phyloP scores from a whole-genome alignment of 2,329 filamentous ascomycete species.

The Coniella lustricola region DNA sequence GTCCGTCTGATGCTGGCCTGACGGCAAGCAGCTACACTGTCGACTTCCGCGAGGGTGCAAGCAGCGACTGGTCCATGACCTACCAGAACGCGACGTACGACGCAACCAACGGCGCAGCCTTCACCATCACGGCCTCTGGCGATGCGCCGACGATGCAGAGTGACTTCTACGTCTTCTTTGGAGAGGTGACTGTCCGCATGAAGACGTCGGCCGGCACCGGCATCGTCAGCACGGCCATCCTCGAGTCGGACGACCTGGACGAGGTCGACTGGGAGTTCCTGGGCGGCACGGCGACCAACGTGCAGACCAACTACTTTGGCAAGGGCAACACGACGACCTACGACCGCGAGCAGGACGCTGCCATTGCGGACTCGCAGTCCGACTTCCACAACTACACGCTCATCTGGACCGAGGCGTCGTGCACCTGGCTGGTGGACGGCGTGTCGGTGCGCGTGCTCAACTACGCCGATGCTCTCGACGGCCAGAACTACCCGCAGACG shows the following conservation, averaged over 20 bases:
- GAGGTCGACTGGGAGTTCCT: constrained; percentile 86
- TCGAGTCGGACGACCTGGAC: constrained; percentile 71
- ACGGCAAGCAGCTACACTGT: constrained; percentile 24
- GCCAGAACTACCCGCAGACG: constrained; percentile 61
- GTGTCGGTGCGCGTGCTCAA: constrained; percentile 53
- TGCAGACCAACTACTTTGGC: constrained; percentile 78
- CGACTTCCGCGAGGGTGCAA: constrained; percentile 59
- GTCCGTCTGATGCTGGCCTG: constrained; percentile 16
- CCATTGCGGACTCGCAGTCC: constrained; percentile 42
- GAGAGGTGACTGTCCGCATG: constrained; percentile 61
- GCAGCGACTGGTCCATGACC: constrained; percentile 31
- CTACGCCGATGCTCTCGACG: constrained; percentile 50
- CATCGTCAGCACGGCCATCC: constrained; percentile 68
- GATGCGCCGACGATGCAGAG: constrained; percentile 58
- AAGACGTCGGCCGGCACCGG: constrained; percentile 66
- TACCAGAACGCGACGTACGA: constrained; percentile 23
- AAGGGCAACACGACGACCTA: constrained; percentile 62
- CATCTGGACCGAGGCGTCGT: constrained; percentile 58
- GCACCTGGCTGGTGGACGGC: constrained; percentile 61
- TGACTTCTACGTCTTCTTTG: constrained; percentile 82
- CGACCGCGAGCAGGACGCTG: constrained; percentile 53
- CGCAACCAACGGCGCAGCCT: constrained; percentile 24
- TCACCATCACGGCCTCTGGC: constrained; percentile 50
- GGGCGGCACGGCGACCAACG: constrained; percentile 58
- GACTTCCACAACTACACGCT: constrained; percentile 59